Evolutionary conservation across 2,329 filamentous ascomycete genomes (phyloP).

Genomic region (Hypoxylon sp.): DNA sequence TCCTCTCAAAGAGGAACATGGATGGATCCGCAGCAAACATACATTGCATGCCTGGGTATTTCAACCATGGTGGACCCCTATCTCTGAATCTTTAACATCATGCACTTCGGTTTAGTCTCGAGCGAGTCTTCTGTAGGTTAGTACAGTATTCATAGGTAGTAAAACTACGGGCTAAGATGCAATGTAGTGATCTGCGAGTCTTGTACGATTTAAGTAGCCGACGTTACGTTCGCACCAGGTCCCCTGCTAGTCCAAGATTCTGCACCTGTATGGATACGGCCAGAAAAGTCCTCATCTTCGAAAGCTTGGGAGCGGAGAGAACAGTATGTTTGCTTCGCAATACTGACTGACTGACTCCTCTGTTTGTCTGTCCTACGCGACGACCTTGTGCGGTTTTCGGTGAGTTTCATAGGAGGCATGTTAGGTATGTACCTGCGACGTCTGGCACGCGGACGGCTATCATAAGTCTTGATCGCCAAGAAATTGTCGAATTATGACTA

Average conservation of each 20-base stretch:
- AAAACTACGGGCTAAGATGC: constrained; percentile 31
- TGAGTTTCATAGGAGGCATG: constrained; percentile 31
- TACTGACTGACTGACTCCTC: constrained; percentile 1
- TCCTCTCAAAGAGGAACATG: constrained; percentile 5
- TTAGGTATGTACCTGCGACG: constrained; percentile 19
- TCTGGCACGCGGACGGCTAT: constrained; percentile 28
- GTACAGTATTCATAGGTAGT: background rate
- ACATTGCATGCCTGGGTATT: constrained; percentile 12
- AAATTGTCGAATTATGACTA: constrained; percentile 39
- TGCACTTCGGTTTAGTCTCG: constrained; percentile 29
- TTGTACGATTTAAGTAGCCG: constrained; percentile 33
- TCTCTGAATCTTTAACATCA: constrained; percentile 26
- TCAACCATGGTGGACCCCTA: constrained; percentile 35
- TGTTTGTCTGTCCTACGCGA: constrained; percentile 13
- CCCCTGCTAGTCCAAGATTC: constrained; percentile 30
- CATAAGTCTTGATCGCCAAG: constrained; percentile 42
- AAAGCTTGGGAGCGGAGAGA: constrained; percentile 19
- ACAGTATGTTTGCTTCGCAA: constrained; percentile 29
- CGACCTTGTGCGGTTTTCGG: constrained; percentile 30
- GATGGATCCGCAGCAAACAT: constrained; percentile 34
- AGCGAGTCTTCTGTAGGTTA: background rate
- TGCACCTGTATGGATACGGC: constrained; percentile 19
- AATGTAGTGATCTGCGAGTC: constrained; percentile 39
- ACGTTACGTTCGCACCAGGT: constrained; percentile 35
- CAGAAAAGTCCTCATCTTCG: constrained; percentile 22